These are phyloP conservation scores for Trametes meyenii DNA, from an alignment of 768 basidiomycete genomes.

Conservation along the genomic window DNA sequence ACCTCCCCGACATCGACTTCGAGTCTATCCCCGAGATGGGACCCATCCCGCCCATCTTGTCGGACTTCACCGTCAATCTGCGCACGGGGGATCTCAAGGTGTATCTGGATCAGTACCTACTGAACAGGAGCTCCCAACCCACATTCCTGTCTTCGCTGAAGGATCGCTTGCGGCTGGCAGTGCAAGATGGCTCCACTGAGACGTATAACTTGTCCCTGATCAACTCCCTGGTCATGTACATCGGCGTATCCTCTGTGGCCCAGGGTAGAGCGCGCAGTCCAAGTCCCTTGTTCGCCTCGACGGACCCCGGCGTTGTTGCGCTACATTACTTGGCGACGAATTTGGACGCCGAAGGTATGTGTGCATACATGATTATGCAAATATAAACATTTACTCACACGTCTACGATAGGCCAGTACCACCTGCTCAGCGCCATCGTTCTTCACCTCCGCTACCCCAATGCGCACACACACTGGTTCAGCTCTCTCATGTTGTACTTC, in stretches of 20 bases:
- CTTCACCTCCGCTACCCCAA: constrained; percentile 97
- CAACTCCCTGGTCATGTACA: constrained; percentile 94
- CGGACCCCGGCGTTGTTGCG: constrained; percentile 83
- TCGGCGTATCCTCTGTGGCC: constrained; percentile 90
- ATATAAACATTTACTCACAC: neutral
- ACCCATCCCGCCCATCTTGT: constrained; percentile 86
- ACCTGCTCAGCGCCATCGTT: constrained; percentile 89
- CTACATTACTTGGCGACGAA: constrained; percentile 82
- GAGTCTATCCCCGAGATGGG: constrained; percentile 89
- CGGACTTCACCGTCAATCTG: constrained; percentile 86
- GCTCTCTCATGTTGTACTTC: constrained; percentile 83
- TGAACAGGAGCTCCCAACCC: constrained; percentile 65
- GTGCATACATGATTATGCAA: constrained; percentile 3
- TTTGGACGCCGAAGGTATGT: constrained; percentile 88
- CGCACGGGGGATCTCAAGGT: constrained; percentile 78
- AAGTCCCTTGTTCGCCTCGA: constrained; percentile 76
- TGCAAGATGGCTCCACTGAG: constrained; percentile 52
- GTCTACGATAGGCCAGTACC: constrained; percentile 78
- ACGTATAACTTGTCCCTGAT: constrained; percentile 87
- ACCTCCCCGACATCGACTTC: constrained; percentile 72
- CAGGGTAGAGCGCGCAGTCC: constrained; percentile 87
- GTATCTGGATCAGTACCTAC: constrained; percentile 84
- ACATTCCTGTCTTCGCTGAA: constrained; percentile 78
- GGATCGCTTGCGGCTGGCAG: constrained; percentile 66
- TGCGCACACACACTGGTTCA: constrained; percentile 98